Conservation (phyloP, 176 grass and related monocot genomes). For the Oryza rufipogon region DNA sequence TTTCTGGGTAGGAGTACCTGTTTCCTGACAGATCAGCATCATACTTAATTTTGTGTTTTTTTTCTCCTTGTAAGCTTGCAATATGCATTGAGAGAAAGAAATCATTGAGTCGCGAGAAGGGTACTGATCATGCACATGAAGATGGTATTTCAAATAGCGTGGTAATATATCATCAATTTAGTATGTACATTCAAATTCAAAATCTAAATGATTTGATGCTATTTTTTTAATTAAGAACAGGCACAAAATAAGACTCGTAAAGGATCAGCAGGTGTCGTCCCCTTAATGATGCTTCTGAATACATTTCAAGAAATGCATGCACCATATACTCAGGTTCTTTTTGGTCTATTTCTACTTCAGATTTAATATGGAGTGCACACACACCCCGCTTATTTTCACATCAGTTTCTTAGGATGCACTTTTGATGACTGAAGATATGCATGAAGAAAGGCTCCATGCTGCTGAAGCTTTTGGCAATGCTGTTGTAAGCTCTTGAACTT, state of each 20-base stretch:
- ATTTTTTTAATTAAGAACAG: constrained; percentile 53
- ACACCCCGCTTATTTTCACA: constrained; percentile 41
- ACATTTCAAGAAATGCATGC: constrained; percentile 92
- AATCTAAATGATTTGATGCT: constrained; percentile 26
- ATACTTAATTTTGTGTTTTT: constrained; percentile 32
- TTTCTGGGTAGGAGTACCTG: neutral
- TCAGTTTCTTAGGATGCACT: constrained; percentile 83
- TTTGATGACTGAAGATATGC: constrained; percentile 99
- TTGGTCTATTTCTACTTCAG: constrained; percentile 36
- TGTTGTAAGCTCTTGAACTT: constrained; percentile 62
- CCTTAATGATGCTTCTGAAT: constrained; percentile 82
- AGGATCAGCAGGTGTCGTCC: constrained; percentile 81
- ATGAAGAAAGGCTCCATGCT: constrained; percentile 96
- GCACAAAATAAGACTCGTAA: constrained; percentile 46
- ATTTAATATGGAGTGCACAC: constrained; percentile 30
- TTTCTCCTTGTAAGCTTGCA: constrained; percentile 64
- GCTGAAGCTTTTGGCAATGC: constrained; percentile 82
- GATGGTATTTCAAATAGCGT: constrained; percentile 51
- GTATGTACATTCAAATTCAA: constrained; percentile 38
- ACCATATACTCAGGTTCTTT: constrained; percentile 95
- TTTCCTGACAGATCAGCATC: constrained; percentile 30
- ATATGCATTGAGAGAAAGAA: constrained; percentile 95
- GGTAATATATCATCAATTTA: constrained; percentile 50
- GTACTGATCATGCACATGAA: constrained; percentile 48
- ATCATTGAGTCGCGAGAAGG: constrained; percentile 55